phyloP scores from a whole-genome alignment of 371 early-diverging fungal genomes.

The Mortierella sp. region DNA sequence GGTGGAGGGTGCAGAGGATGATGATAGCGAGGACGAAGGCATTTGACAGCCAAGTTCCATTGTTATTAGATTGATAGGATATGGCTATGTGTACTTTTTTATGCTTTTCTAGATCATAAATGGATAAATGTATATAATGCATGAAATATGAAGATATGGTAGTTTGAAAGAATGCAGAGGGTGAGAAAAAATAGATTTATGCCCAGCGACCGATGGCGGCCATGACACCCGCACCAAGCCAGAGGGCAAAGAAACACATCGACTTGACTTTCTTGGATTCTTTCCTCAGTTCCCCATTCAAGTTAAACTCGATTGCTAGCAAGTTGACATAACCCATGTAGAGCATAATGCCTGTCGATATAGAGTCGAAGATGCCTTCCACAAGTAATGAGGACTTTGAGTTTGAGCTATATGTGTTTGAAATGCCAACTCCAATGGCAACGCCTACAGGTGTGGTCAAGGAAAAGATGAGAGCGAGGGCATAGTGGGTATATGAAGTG shows the following conservation, averaged over 20 bases:
- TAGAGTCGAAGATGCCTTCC: slow-evolving; percentile 82
- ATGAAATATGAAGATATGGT: neutral
- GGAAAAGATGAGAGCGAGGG: slow-evolving; percentile 61
- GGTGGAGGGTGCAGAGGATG: neutral
- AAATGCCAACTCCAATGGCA: slow-evolving; percentile 78
- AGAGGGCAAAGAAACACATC: slow-evolving; percentile 65
- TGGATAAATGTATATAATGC: neutral
- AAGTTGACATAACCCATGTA: slow-evolving; percentile 83
- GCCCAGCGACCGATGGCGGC: slow-evolving; percentile 84
- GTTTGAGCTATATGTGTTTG: slow-evolving; percentile 64
- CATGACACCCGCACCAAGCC: slow-evolving; percentile 80
- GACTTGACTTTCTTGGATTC: slow-evolving; percentile 17
- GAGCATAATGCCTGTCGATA: slow-evolving; percentile 84
- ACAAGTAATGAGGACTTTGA: slow-evolving; percentile 67
- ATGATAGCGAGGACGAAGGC: neutral
- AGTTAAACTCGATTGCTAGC: slow-evolving; percentile 76
- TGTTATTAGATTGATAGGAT: no score
- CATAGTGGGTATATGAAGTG: slow-evolving; percentile 47
- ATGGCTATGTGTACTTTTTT: no score
- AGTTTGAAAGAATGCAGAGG: neutral
- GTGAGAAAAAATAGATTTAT: slow-evolving; percentile 32
- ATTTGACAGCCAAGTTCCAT: neutral
- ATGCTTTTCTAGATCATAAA: neutral
- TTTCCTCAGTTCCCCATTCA: slow-evolving; percentile 63
- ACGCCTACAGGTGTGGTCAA: slow-evolving; percentile 84